Evolutionary conservation across 2,329 filamentous ascomycete genomes (phyloP).

Genomic region (Trichoderma citrinoviride): DNA sequence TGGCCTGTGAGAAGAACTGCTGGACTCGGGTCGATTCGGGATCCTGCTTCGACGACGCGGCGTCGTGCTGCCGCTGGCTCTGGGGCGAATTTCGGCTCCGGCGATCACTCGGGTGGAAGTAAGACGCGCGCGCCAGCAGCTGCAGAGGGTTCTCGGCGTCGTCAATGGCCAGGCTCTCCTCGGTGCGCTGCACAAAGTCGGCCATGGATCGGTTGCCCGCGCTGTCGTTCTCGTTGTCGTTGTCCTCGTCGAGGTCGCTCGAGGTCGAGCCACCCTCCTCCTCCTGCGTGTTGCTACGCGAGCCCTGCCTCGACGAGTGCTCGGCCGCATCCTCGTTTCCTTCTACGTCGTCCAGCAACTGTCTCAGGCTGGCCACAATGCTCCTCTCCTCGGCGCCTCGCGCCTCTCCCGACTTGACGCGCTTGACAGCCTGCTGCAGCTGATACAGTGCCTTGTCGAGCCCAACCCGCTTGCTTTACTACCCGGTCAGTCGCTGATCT

Average conservation of each 20-base stretch:
- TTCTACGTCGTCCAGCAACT: conserved; percentile 37
- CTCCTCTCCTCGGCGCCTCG: conserved; percentile 46
- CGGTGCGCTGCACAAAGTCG: conserved; percentile 33
- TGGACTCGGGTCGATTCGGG: conserved; percentile 45
- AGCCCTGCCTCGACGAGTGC: conserved; percentile 29
- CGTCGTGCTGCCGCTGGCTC: conserved; percentile 22
- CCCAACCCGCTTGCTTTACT: conserved; percentile 65
- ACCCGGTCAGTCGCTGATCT: neutral
- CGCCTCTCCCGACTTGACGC: conserved; percentile 46
- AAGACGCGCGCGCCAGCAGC: conserved; percentile 68
- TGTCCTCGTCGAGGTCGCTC: conserved; percentile 33
- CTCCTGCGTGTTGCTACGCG: conserved; percentile 34
- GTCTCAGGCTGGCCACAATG: conserved; percentile 44
- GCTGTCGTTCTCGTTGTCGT: conserved; percentile 35
- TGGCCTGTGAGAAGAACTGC: conserved; percentile 64
- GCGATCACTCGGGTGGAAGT: conserved; percentile 52
- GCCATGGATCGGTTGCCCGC: conserved; percentile 30
- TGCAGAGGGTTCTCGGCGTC: conserved; percentile 75
- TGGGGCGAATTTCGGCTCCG: conserved; percentile 31
- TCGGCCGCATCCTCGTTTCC: conserved; percentile 25
- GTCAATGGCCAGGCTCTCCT: conserved; percentile 60
- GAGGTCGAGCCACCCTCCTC: conserved; percentile 36
- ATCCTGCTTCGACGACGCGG: conserved; percentile 25
- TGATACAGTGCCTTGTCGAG: conserved; percentile 72
- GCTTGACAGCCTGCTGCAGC: conserved; percentile 66